A percentile compares a stretch with the other conserved stretches of the same genome.
Evolutionary conservation across 2,329 filamentous ascomycete species (phyloP).

Genomic region (Hirsutella thompsonii): DNA sequence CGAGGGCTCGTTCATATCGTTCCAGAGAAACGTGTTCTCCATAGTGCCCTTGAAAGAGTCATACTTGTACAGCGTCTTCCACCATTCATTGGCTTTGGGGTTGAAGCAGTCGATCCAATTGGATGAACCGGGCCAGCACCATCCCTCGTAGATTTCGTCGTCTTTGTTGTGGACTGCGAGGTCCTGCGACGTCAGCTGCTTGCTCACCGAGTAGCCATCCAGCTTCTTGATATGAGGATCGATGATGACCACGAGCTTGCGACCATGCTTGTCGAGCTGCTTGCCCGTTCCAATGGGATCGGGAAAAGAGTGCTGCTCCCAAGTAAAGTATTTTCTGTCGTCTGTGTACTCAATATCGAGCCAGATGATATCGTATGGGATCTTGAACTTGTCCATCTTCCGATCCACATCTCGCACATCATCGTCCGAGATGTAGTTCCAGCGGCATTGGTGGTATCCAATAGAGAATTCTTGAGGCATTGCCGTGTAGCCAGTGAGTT

Average conservation of each 20-base stretch:
- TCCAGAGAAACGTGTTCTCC: slow-evolving; percentile 90
- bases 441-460: slow-evolving; percentile 93
- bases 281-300: slow-evolving; percentile 81
- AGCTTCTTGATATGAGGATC: slow-evolving; percentile 97
- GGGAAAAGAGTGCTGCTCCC: slow-evolving; percentile 79
- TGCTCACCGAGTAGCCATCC: slow-evolving; percentile 60
- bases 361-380: slow-evolving; percentile 98
- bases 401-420: slow-evolving; percentile 94
- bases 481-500: slow-evolving; percentile 83
- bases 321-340: slow-evolving; percentile 96
- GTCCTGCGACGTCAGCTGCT: slow-evolving; percentile 73
- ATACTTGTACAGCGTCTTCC: slow-evolving; percentile 79
- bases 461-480: slow-evolving; percentile 88
- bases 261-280: slow-evolving; percentile 70
- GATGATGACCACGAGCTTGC: slow-evolving; percentile 88
- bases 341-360: slow-evolving; percentile 97
- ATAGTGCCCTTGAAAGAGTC: slow-evolving; percentile 75
- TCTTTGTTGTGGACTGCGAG: slow-evolving; percentile 86
- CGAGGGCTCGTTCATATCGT: slow-evolving; percentile 99
- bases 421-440: slow-evolving; percentile 97
- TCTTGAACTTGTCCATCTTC: slow-evolving; percentile 89
- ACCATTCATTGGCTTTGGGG: slow-evolving; percentile 83
- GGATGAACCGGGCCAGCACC: slow-evolving; percentile 97
- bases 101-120: slow-evolving; percentile 97
- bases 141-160: slow-evolving; percentile 78